Base-by-base conservation (phyloP, 768 basidiomycete species). In the Naganishia vaughanmartiniae region DNA sequence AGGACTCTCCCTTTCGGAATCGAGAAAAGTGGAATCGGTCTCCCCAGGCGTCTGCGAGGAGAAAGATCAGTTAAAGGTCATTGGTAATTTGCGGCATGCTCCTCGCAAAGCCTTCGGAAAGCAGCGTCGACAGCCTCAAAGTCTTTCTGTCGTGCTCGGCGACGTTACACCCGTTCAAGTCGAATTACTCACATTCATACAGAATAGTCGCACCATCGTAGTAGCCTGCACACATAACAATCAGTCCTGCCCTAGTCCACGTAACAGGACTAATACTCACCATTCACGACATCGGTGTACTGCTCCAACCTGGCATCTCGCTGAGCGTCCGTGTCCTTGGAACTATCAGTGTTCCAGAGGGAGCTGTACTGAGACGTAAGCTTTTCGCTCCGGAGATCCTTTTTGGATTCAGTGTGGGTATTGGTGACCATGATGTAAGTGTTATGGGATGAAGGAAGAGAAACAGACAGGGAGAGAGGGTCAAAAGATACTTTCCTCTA, bases 141-240 rank as follows among this genome's bases (percentile, higher is more conserved):
- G 26, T 51, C 26, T 24, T 31, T 26, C 65, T 70, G 65, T 36
- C 74, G 74, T 75, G 78, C 75, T 76, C 65, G 91, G 93, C 76
- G 90, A 15, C 14, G 15, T 15, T 7, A 42, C 42, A 42, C 2
- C 42, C 5, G 14, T 15, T 42, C 7, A 42, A 42, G 2, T 9
- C 15, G 10, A 39, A 21, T 7, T 21, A 63, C 60, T 63, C 26
- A 63, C 60, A 96, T 81, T 97, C 94, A 83, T 97, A 96, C 70
- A 97, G 84, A 78, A 92, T 88, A 4, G 95, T 98, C 9, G 92
- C 93, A 75, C 92, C 95, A 80, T 99, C 94, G 75, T 97, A 99
- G 84, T 95, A 97, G 53, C 93, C 93, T 92, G 63, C 4, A 54
- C 14, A 19, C 4, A 28, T 19, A 31, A 63, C 53, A 58, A 33